Evolutionary conservation across 2,329 filamentous ascomycete species (phyloP).

Genomic region (Cercospora sp.): DNA sequence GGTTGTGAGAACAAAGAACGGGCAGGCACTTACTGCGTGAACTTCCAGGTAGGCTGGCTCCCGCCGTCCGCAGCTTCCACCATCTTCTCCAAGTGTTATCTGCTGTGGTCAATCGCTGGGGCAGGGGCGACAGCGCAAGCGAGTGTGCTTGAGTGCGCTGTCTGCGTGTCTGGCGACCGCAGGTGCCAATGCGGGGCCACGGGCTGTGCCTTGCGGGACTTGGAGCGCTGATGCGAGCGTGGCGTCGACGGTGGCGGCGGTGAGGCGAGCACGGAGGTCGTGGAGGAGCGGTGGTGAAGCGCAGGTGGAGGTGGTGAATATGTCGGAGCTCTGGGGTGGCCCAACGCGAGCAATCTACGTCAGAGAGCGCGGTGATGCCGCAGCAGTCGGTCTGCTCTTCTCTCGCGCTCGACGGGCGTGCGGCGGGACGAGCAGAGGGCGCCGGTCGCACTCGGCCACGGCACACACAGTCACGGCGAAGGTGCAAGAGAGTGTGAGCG

Average conservation of each 20-base stretch:
- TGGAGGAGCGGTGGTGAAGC: neutral
- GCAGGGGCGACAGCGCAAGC: neutral
- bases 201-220: slow-evolving; percentile 6
- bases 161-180: neutral
- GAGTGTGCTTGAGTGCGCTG: neutral
- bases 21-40: slow-evolving; percentile 78
- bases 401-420: neutral
- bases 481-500: neutral
- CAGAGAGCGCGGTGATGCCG: slow-evolving; percentile 6
- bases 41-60: slow-evolving; percentile 97
- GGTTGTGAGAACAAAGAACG: neutral
- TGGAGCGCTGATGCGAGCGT: neutral
- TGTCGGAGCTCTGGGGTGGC: neutral
- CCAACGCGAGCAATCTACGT: slow-evolving; percentile 3
- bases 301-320: neutral
- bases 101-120: slow-evolving; percentile 6
- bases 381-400: neutral
- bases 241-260: neutral
- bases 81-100: slow-evolving; percentile 62
- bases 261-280: neutral
- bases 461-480: neutral
- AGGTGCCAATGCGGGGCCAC: slow-evolving; percentile 13
- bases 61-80: slow-evolving; percentile 79
- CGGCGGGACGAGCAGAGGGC: neutral
- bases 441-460: slow-evolving; percentile 6